Evolutionary conservation across 306 rosid genomes (phyloP), one percentile per base, ranked within the genome.

Genomic region (Adenanthera pavonina): DNA sequence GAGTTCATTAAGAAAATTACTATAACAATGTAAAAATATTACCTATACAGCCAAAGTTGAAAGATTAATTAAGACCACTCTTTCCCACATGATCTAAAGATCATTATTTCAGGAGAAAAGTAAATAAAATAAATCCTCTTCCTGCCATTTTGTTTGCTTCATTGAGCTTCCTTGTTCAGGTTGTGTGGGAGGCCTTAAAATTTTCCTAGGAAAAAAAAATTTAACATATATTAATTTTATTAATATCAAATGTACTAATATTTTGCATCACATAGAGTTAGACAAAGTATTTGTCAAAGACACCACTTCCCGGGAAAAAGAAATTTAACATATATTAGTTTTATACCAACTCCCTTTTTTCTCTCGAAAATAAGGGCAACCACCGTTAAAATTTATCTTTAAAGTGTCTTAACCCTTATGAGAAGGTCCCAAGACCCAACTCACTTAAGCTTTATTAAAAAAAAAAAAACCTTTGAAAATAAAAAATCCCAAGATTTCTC

Each of bases 401-500:
- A 25, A 25, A 25, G 30, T 25, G 30, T 1, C 30, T 25, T 25
- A 25, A 1, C 30, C 30, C 30, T 25, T 25, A 25, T 25, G 30
- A 25, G 30, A 25, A 25, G 30, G 30, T 25, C 30, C 30, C 30
- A 25, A 25, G 30, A 25, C 30, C 30, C 30, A 25, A 25, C 30
- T 25, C 30, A 25, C 30, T 25, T 25, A 25, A 25, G 30, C 30
- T 25, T 25, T 25, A 25, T 25, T 25, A 25, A 25, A 25, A 25
- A 25, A 25, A 25, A 25, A 25, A 25, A 25, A 25, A 25, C 99
- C 88, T 90, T 85, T 87, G 96, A 83, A 95, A 94, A 83, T 92
- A 89, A 85, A 97, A 97, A 83, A 89, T 92, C 83, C 99, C 99
- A 66, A 95, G 98, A 84, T 93, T 93, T 84, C 89, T 94, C 54